Conservation (phyloP, 345 rosid genomes). For the Aquilaria sinensis region DNA sequence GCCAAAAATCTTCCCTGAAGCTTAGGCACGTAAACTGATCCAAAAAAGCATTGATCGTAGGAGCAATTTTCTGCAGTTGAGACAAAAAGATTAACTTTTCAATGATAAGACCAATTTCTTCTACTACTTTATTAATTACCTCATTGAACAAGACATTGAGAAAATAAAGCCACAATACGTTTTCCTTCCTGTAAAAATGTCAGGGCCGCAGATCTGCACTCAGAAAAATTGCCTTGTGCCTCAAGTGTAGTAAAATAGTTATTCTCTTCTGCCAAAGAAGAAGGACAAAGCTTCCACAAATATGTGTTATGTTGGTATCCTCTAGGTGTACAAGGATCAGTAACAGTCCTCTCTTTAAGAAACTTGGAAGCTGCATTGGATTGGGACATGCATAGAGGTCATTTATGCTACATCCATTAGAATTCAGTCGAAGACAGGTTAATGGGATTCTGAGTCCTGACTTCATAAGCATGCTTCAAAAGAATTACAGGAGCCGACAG, state of each 20-base stretch:
- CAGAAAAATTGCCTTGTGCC: constrained; percentile 77
- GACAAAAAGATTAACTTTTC: background rate
- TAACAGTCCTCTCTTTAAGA: constrained; percentile 24
- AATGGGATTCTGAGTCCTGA: no score
- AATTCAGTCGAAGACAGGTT: background rate
- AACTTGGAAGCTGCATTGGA: constrained; percentile 38
- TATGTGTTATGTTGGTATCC: constrained; percentile 38
- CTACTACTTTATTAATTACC: no score
- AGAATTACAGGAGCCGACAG: no score
- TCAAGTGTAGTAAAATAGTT: constrained; percentile 32
- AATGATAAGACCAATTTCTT: no score
- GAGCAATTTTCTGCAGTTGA: constrained; percentile 59
- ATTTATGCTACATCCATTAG: no score
- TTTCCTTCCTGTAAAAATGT: constrained; percentile 64
- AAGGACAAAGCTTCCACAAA: constrained; percentile 34
- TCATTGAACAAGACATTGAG: no score
- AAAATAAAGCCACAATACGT: constrained; percentile 27
- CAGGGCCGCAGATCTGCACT: constrained; percentile 74
- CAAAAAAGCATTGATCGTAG: constrained; percentile 54
- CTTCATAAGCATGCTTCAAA: no score
- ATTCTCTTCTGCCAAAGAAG: constrained; percentile 28
- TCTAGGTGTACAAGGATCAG: constrained; percentile 87
- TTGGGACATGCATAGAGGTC: background rate
- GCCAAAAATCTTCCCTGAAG: constrained; percentile 82
- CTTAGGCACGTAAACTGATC: constrained; percentile 75